Base-by-base conservation (phyloP, 2,329 filamentous ascomycete species). In the Xylaria sp. region DNA sequence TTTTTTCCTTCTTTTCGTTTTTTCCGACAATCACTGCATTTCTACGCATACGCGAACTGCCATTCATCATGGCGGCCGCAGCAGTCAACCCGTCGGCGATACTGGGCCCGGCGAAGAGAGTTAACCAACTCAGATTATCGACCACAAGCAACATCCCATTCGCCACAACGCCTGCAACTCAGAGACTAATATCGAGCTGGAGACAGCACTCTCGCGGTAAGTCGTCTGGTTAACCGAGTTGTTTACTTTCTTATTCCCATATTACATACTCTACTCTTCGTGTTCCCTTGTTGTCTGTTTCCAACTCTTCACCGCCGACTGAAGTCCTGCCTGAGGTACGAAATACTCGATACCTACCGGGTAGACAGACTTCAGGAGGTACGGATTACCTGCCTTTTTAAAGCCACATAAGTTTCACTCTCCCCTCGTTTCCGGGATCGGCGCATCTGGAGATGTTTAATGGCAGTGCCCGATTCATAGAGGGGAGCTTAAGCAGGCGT, bases 1-100 rank as follows among this genome's bases (percentile, higher is more conserved):
- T 42, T 42, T 42, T 42, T 42, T 9, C 13, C 13, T 42, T 13
- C 37, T 42, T 42, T 9, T 9, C 13, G 9, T 42, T 42, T 42
- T 30, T 5, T 30, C 23, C 23, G 23, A 30, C 5, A 30, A 30
- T 30, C 23, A 30, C 23, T 30, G 18, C 5, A 8, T 39, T 49
- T 23, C 2, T 6, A 34, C 35, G 18, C 23, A 46, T 46, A 46
- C 46, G 39, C 39, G 52, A 60, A 39, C 52, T 54, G 57, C 54
- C 52, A 49, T 11, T 49, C 54, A 63, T 63, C 59, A 30, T 55
- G 42, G 44, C 59, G 19, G 44, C 52, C 59, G n/a, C 44, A 34
- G 9, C 30, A n/a, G 48, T 59, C 47, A 54, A 54, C 3, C 44
- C 54, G 11, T 61, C 57, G 55, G 30, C 56, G 13, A 53, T 56